Conservation (phyloP, 2,329 filamentous ascomycete species). For the Penicillium verrucosum region DNA sequence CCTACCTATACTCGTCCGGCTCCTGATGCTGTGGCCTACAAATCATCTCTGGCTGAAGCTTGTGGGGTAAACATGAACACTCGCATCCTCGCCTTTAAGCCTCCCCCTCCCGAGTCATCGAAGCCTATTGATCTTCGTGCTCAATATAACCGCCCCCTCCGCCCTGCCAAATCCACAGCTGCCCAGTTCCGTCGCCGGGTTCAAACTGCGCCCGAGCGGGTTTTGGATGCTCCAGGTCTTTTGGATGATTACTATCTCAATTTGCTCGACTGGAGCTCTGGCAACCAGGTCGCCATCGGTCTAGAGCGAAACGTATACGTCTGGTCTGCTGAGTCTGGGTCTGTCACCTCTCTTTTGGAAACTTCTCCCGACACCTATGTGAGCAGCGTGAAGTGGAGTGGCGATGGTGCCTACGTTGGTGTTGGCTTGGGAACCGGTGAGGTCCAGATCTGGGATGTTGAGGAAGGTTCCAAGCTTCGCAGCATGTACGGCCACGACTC, state of each 20-base stretch:
- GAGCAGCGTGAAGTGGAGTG: slow-evolving; percentile 98
- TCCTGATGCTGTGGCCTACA: slow-evolving; percentile 84
- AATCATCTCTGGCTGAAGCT: slow-evolving; percentile 83
- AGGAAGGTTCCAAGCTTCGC: slow-evolving; percentile 90
- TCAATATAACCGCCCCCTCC: slow-evolving; percentile 96
- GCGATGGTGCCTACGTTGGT: slow-evolving; percentile 91
- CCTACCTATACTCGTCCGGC: slow-evolving; percentile 70
- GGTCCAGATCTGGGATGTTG: slow-evolving; percentile 98
- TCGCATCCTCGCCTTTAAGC: slow-evolving; percentile 97
- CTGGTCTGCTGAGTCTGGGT: slow-evolving; percentile 93
- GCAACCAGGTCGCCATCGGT: slow-evolving; percentile 96
- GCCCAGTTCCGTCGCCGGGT: slow-evolving; percentile 90
- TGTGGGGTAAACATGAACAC: slow-evolving; percentile 93
- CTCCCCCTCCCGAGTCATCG: slow-evolving; percentile 92
- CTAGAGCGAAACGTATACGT: slow-evolving; percentile 97
- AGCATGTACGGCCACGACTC: slow-evolving; percentile 98
- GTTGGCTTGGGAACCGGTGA: slow-evolving; percentile 93
- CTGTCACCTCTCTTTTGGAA: slow-evolving; percentile 84
- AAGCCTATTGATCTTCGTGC: slow-evolving; percentile 96
- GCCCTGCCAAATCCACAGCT: slow-evolving; percentile 67
- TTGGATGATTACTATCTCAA: slow-evolving; percentile 99
- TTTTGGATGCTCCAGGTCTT: slow-evolving; percentile 90
- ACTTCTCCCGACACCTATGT: slow-evolving; percentile 88
- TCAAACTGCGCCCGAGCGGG: slow-evolving; percentile 89
- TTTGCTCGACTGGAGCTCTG: slow-evolving; percentile 94